These are phyloP conservation scores for Ogataea populi-albae DNA, from an alignment of 805 yeast species.

Conservation along the genomic window DNA sequence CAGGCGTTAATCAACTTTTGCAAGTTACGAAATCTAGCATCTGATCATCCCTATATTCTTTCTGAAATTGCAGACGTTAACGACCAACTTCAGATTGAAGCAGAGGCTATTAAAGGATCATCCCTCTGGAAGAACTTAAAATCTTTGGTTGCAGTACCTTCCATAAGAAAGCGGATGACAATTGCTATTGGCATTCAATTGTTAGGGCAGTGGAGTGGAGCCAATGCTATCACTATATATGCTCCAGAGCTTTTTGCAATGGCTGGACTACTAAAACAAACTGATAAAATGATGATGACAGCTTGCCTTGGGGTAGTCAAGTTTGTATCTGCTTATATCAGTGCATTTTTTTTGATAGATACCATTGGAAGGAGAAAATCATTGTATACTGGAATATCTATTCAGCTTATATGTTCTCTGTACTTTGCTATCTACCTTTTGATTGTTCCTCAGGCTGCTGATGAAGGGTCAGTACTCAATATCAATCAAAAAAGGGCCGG, in stretches of 20 bases:
- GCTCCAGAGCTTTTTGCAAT: conserved; percentile 51
- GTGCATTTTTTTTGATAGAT: conserved; percentile 55
- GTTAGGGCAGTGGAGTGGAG: conserved; percentile 60
- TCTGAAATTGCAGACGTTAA: conserved; percentile 51
- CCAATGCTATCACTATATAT: conserved; percentile 54
- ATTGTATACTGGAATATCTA: conserved; percentile 45
- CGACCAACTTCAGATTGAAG: conserved; percentile 39
- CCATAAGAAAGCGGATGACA: conserved; percentile 45
- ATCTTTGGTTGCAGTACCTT: conserved; percentile 36
- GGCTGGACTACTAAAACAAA: conserved; percentile 41
- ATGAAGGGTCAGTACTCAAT: conserved; percentile 29
- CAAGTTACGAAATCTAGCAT: conserved; percentile 42
- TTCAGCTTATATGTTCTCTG: conserved; percentile 42
- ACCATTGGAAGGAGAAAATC: conserved; percentile 50
- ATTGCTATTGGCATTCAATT: conserved; percentile 44
- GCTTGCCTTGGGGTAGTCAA: conserved; percentile 55
- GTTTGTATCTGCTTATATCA: conserved; percentile 44
- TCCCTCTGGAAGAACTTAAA: conserved; percentile 27
- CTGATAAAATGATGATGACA: conserved; percentile 43
- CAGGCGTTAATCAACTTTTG: conserved; percentile 39
- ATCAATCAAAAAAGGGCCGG: conserved; percentile 37
- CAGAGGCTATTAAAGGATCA: conserved; percentile 21
- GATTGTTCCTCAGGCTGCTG: conserved; percentile 43
- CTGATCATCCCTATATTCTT: conserved; percentile 47
- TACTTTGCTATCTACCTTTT: conserved; percentile 47